These are phyloP conservation scores for Scenedesmus sp. DNA, from an alignment of 163 green algal species.

Conservation along the genomic window DNA sequence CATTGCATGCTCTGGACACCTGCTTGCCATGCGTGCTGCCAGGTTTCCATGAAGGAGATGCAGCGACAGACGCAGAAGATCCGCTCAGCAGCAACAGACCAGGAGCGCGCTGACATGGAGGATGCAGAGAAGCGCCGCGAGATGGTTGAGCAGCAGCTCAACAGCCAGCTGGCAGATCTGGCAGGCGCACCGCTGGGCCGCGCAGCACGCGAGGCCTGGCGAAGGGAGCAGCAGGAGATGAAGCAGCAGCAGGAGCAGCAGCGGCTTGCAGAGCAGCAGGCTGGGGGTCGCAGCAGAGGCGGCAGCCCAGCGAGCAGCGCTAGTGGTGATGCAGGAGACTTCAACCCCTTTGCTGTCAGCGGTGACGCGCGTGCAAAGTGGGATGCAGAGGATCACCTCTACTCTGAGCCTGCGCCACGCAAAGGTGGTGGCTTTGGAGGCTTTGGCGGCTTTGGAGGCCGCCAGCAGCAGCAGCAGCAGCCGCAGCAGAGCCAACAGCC, in stretches of 20 bases:
- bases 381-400: conserved; percentile 48
- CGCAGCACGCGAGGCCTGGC: conserved; percentile 28
- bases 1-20: too few species aligned
- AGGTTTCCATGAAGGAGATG: conserved; percentile 46
- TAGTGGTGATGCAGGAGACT: neutral
- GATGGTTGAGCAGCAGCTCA: conserved; percentile 44
- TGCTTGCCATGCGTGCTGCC: neutral
- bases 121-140: conserved; percentile 1
- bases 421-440: neutral
- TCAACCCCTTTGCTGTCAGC: conserved; percentile 40
- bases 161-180: conserved; percentile 43
- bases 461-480: neutral
- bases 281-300: neutral
- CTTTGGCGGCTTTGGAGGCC: neutral
- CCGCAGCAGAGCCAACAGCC: neutral
- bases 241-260: neutral
- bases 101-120: conserved; percentile 42
- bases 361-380: conserved; percentile 19
- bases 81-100: conserved; percentile 24
- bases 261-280: neutral
- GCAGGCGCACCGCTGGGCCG: conserved; percentile 17
- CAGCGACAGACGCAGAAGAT: conserved; percentile 38
- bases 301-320: neutral
- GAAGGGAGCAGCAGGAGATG: conserved; percentile 37
- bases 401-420: neutral